phyloP scores from a whole-genome alignment of 2,329 filamentous ascomycete genomes.

The Cytospora schulzeri region DNA sequence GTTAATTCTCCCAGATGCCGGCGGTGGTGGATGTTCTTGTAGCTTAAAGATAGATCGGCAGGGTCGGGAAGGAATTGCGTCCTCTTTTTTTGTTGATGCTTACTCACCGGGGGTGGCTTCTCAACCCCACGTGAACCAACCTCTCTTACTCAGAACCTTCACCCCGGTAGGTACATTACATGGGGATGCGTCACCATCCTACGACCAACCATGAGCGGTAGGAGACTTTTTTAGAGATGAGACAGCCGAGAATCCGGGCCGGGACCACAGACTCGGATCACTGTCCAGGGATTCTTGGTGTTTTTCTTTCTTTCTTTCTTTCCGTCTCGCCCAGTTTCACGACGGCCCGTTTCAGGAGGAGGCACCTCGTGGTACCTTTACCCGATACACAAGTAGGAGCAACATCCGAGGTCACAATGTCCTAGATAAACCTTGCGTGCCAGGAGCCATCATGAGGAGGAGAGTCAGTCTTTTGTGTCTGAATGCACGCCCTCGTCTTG shows the following conservation, averaged over 20 bases:
- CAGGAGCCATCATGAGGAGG: neutral
- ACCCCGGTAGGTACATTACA: no score
- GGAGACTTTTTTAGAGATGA: neutral
- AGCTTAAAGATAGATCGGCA: neutral
- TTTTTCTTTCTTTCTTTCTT: no score
- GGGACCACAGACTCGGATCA: neutral
- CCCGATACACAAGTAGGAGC: no score
- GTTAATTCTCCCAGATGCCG: neutral
- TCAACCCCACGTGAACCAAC: neutral
- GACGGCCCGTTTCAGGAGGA: no score
- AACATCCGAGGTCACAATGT: no score
- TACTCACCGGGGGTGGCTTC: neutral
- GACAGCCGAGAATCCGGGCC: neutral
- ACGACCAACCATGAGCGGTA: neutral
- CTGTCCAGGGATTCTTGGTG: no score
- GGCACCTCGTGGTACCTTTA: no score
- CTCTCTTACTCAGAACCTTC: neutral
- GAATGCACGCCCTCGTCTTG: no score
- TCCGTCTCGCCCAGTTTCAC: no score
- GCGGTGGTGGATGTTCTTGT: no score
- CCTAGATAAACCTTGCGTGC: no score
- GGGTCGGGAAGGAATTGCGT: neutral
- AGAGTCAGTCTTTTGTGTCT: neutral
- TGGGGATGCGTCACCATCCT: neutral
- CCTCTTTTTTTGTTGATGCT: no score